Evolutionary conservation across 352 stramenopile species (phyloP).

Genomic region (Pythium aquatile): DNA sequence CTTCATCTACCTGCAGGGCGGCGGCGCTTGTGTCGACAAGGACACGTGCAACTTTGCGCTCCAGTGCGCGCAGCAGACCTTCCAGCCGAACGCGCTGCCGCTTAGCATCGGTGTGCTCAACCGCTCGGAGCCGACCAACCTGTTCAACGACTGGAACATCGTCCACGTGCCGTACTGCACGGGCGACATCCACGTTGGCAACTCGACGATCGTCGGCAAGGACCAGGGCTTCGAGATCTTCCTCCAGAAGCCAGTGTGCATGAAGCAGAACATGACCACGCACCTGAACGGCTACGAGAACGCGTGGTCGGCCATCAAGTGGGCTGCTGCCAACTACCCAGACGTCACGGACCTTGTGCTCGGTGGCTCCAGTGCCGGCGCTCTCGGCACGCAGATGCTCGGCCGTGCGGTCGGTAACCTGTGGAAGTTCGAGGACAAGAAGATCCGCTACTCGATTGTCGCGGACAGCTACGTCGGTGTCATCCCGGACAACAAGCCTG

Average conservation of each 20-base stretch:
- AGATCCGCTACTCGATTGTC: conserved; percentile 55
- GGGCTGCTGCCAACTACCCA: conserved; percentile 60
- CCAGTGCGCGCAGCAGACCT: conserved; percentile 51
- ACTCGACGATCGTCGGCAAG: conserved; percentile 25
- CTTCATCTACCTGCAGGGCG: conserved; percentile 71
- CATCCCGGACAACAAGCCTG: conserved; percentile 44
- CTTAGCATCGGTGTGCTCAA: conserved; percentile 60
- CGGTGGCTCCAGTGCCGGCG: conserved; percentile 51
- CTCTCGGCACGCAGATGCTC: conserved; percentile 50
- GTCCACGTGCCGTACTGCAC: conserved; percentile 76
- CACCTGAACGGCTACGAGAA: conserved; percentile 65
- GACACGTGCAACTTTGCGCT: conserved; percentile 62
- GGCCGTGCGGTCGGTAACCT: conserved; percentile 44
- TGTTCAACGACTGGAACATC: conserved; percentile 80
- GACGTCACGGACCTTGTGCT: conserved; percentile 57
- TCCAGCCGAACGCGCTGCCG: conserved; percentile 46
- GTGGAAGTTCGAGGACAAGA: conserved; percentile 56
- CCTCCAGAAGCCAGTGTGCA: conserved; percentile 38
- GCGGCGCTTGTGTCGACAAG: conserved; percentile 65
- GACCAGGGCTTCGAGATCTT: conserved; percentile 40
- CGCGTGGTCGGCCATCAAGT: conserved; percentile 58
- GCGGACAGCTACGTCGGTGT: conserved; percentile 68
- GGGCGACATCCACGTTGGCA: conserved; percentile 66
- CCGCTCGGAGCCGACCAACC: conserved; percentile 55
- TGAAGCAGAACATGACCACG: conserved; percentile 50